These are phyloP conservation scores for Simmondsia chinensis DNA, from an alignment of 148 eudicot genomes.

Conservation along the genomic window DNA sequence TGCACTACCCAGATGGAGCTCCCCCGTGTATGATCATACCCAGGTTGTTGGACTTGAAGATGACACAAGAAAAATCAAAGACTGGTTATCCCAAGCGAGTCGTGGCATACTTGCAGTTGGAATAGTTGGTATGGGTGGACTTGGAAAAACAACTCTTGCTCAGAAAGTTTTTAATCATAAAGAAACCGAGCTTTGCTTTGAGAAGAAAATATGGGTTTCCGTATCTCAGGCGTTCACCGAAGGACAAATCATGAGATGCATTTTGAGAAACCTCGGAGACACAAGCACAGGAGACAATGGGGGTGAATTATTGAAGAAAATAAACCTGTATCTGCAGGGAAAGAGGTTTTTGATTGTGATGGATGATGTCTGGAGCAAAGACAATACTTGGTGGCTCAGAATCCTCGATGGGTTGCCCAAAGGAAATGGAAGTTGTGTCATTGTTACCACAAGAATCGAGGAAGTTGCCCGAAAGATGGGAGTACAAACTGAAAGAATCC, in stretches of 20 bases:
- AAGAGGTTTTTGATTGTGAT: constrained; percentile 44
- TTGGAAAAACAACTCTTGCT: constrained; percentile 48
- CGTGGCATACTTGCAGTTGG: constrained; percentile 34
- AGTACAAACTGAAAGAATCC: constrained; percentile 23
- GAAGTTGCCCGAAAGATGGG: constrained; percentile 37
- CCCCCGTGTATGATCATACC: constrained; percentile 43
- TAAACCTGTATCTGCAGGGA: constrained; percentile 36
- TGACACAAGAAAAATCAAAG: constrained; percentile 38
- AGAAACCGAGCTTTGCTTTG: constrained; percentile 26
- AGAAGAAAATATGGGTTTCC: constrained; percentile 50
- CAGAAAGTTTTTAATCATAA: constrained; percentile 39
- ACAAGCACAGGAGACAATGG: constrained; percentile 32
- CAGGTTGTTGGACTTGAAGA: constrained; percentile 42
- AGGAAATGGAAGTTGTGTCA: constrained; percentile 34
- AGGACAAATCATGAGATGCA: constrained; percentile 37
- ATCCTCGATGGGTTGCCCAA: constrained; percentile 35
- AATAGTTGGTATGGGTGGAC: constrained; percentile 53
- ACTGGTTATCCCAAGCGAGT: constrained; percentile 33
- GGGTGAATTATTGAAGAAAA: constrained; percentile 32
- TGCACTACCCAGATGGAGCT: constrained; percentile 31
- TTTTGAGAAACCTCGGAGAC: constrained; percentile 44
- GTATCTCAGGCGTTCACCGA: constrained; percentile 43
- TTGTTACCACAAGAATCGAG: constrained; percentile 40
- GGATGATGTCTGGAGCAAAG: constrained; percentile 48
- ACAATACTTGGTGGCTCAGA: constrained; percentile 32